A percentile compares a stretch with the other conserved stretches of the same genome.
phyloP scores from a whole-genome alignment of 2,329 filamentous ascomycete genomes.

The Cladosporium colombiae region DNA sequence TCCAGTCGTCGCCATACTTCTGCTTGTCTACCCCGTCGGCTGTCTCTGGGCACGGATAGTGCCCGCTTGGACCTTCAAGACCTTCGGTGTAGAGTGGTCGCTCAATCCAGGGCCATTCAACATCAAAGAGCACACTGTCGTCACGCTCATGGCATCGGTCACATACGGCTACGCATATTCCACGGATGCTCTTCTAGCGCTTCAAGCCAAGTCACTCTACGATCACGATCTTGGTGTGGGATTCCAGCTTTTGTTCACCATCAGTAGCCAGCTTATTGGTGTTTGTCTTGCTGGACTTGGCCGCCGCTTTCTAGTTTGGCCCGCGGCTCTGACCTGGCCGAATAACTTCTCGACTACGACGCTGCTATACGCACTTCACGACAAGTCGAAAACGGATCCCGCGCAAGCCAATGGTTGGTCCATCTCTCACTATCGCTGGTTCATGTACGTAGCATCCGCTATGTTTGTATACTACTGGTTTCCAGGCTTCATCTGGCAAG shows the following conservation, averaged over 20 bases:
- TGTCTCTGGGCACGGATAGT: conserved; percentile 74
- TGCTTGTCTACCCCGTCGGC: conserved; percentile 81
- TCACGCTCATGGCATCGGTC: conserved; percentile 32
- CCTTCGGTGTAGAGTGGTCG: conserved; percentile 23
- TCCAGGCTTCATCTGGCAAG: conserved; percentile 78
- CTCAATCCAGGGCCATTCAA: conserved; percentile 57
- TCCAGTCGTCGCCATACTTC: conserved; percentile 80
- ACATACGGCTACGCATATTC: conserved; percentile 26
- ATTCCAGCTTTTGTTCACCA: conserved; percentile 79
- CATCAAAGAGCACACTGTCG: conserved; percentile 58
- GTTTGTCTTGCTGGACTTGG: conserved; percentile 84
- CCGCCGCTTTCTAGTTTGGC: conserved; percentile 76
- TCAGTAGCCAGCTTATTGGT: conserved; percentile 82
- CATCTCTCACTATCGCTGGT: conserved; percentile 81
- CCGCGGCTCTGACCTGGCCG: conserved; percentile 89
- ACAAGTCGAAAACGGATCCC: conserved; percentile 69
- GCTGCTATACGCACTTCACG: conserved; percentile 84
- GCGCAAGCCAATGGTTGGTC: conserved; percentile 68
- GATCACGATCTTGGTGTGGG: conserved; percentile 72
- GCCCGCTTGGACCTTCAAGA: conserved; percentile 49
- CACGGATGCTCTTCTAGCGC: conserved; percentile 70
- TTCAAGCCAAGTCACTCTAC: conserved; percentile 65
- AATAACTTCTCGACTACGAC: conserved; percentile 82
- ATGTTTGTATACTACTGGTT: conserved; percentile 84
- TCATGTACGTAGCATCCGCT: conserved; percentile 69